Percentiles rank a stretch among this genome's conserved stretches.
Evolutionary conservation across 31 red algal genomes (phyloP).

Genomic region (Asparagopsis taxiformis): DNA sequence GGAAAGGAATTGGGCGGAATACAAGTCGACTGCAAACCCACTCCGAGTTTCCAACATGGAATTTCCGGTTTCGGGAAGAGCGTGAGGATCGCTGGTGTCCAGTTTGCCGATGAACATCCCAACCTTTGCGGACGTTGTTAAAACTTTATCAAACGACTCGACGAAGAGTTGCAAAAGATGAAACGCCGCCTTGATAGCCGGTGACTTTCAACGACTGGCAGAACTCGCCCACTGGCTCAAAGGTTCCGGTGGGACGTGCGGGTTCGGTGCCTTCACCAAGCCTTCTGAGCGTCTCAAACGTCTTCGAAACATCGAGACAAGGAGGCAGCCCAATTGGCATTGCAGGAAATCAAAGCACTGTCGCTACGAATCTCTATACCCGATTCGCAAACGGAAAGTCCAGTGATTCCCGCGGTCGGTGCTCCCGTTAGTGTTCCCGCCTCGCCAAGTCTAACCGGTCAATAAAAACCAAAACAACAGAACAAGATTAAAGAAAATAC

Average conservation of each 20-base stretch:
- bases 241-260: not conserved
- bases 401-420: too few species aligned
- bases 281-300: not conserved
- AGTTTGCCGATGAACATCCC: not conserved
- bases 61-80: not conserved
- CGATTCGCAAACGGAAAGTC: too few species aligned
- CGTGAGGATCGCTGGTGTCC: not conserved
- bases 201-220: not conserved
- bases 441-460: too few species aligned
- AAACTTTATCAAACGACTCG: not conserved
- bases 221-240: conserved; percentile 9
- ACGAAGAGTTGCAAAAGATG: not conserved
- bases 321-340: too few species aligned
- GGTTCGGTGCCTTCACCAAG: conserved; percentile 8
- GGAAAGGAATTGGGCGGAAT: not conserved
- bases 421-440: too few species aligned
- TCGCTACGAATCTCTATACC: too few species aligned
- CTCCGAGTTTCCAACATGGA: not conserved
- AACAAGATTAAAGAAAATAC: too few species aligned
- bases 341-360: too few species aligned
- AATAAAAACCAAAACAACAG: too few species aligned
- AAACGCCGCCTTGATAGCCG: not conserved
- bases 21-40: not conserved
- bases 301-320: not conserved
- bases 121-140: not conserved